Evolutionary conservation across 129 eudicot genomes (phyloP).

Genomic region (Artemisia annua): DNA sequence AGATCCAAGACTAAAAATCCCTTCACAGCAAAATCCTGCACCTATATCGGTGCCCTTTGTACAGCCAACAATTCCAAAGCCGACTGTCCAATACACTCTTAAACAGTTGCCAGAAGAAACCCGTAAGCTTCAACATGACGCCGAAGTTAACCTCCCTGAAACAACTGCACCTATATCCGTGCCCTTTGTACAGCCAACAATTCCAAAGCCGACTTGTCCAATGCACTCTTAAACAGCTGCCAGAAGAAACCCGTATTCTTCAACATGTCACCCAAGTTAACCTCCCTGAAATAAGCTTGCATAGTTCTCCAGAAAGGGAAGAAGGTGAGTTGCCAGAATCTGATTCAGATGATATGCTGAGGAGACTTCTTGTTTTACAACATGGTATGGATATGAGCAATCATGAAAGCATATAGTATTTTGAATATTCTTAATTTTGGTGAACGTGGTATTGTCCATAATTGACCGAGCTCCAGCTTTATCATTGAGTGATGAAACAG

Average conservation of each 20-base stretch:
- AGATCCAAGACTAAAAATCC: no score
- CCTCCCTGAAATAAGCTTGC: slow-evolving; percentile 62
- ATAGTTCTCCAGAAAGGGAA: slow-evolving; percentile 90
- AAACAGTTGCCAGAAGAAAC: slow-evolving; percentile 39
- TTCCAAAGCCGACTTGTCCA: no score
- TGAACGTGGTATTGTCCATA: no score
- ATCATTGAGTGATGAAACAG: no score
- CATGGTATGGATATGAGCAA: slow-evolving; percentile 90
- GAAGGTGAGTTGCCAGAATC: slow-evolving; percentile 98
- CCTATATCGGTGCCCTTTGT: slow-evolving; percentile 36
- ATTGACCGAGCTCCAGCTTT: no score
- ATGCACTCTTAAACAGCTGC: no score
- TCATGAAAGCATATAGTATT: background rate
- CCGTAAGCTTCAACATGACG: no score
- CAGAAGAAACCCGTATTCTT: slow-evolving; percentile 22
- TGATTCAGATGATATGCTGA: slow-evolving; percentile 88
- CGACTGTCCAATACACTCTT: slow-evolving; percentile 43
- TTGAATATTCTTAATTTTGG: no score
- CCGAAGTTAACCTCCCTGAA: no score
- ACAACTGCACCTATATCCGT: slow-evolving; percentile 32
- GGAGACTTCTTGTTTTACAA: slow-evolving; percentile 88
- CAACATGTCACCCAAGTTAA: slow-evolving; percentile 56
- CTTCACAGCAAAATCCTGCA: no score
- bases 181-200: slow-evolving; percentile 33
- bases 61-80: slow-evolving; percentile 45